Conservation (phyloP, 1,284 basidiomycete genomes). For the Wallemia hederae region DNA sequence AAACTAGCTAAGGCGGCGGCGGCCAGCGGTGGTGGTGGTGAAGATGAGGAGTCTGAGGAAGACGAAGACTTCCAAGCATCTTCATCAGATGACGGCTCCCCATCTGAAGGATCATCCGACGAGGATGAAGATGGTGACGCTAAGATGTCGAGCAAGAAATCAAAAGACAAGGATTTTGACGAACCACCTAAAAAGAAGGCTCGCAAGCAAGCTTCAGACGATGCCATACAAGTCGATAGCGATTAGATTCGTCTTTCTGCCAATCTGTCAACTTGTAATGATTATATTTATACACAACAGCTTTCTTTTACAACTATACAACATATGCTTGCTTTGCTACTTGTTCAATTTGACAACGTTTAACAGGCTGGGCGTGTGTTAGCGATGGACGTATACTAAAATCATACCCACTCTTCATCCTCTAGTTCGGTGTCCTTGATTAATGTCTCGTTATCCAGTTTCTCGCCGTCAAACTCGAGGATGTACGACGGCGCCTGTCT, state of each 20-base stretch:
- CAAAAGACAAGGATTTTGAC: constrained; percentile 20
- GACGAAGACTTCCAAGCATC: constrained; percentile 74
- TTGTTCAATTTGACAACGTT: background rate
- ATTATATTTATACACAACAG: background rate
- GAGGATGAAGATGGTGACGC: constrained; percentile 36
- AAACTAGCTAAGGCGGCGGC: constrained; percentile 5
- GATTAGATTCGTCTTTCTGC: too few relatives aligned
- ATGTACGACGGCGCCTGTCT: background rate
- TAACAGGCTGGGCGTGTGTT: background rate
- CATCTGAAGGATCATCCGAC: constrained; percentile 39
- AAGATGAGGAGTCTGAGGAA: constrained; percentile 15
- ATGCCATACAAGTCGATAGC: background rate
- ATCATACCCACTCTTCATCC: background rate
- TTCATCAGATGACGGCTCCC: constrained; percentile 53
- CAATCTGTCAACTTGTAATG: too few relatives aligned
- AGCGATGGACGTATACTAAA: background rate
- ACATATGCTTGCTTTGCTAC: background rate
- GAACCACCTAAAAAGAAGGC: constrained; percentile 18
- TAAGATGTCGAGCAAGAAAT: constrained; percentile 23
- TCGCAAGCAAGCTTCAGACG: constrained; percentile 6
- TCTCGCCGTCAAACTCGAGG: background rate
- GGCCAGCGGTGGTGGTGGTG: constrained; percentile 1
- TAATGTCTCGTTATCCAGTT: background rate
- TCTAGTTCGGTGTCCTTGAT: background rate
- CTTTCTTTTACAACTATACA: background rate